Percentiles rank a stretch among this genome's conserved stretches.
These are phyloP conservation scores for Echinosophora koreensis DNA, from an alignment of 306 rosid species.

Conservation along the genomic window DNA sequence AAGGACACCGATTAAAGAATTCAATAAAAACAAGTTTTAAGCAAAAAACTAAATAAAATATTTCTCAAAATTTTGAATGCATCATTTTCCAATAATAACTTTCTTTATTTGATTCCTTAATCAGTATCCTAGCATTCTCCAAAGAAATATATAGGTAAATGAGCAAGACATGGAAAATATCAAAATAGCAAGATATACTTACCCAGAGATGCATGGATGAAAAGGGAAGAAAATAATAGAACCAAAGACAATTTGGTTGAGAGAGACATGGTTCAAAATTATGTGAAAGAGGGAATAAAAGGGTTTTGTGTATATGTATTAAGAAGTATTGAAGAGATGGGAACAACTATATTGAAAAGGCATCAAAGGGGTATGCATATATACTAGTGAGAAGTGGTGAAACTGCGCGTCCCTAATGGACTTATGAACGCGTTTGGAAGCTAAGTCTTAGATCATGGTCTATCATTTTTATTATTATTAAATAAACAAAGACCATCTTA, in stretches of 20 bases:
- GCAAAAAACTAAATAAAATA: too few relatives aligned
- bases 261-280: slow-evolving; percentile 55
- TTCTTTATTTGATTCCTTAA: too few relatives aligned
- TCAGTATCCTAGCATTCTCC: too few relatives aligned
- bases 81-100: too few relatives aligned
- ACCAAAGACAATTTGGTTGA: slow-evolving; percentile 49
- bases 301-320: background rate
- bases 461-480: background rate
- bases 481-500: background rate
- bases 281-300: slow-evolving; percentile 7
- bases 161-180: background rate
- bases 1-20: too few relatives aligned
- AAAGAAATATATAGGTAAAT: slow-evolving; percentile 39
- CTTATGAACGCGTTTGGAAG: slow-evolving; percentile 48
- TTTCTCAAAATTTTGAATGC: too few relatives aligned
- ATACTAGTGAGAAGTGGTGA: background rate
- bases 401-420: slow-evolving; percentile 33
- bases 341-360: slow-evolving; percentile 1
- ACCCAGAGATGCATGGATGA: slow-evolving; percentile 69
- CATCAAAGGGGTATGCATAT: slow-evolving; percentile 33
- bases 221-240: slow-evolving; percentile 61
- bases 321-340: slow-evolving; percentile 17
- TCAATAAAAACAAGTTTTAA: background rate
- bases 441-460: slow-evolving; percentile 32
- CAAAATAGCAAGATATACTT: background rate